Percentiles rank a stretch among this genome's conserved stretches.
Conservation (phyloP, 225 moss, liverwort and hornwort genomes). For the Pseudoscleropodium purum region DNA sequence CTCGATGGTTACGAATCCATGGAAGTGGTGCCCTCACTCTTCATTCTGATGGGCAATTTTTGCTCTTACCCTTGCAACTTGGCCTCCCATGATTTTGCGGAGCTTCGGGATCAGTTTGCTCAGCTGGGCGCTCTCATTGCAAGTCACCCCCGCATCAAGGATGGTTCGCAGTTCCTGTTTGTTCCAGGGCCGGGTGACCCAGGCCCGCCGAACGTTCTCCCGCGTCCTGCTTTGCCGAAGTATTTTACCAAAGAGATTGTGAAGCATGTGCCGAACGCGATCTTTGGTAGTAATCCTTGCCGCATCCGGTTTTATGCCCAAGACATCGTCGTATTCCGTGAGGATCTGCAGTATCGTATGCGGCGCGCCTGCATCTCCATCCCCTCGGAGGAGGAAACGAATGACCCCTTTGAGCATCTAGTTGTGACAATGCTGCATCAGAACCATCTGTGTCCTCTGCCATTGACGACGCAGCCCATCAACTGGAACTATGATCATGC, state of each 20-base stretch:
- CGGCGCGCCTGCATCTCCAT: conserved; percentile 71
- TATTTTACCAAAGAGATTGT: conserved; percentile 69
- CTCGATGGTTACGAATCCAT: conserved; percentile 78
- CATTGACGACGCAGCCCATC: conserved; percentile 79
- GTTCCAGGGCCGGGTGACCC: conserved; percentile 89
- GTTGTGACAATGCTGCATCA: conserved; percentile 83
- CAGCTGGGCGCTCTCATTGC: conserved; percentile 63
- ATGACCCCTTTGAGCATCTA: conserved; percentile 85
- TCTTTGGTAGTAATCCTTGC: conserved; percentile 86
- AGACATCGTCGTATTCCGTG: conserved; percentile 84
- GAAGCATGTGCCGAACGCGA: conserved; percentile 73
- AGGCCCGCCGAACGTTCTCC: conserved; percentile 78
- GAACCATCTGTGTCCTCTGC: conserved; percentile 89
- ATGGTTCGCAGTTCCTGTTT: conserved; percentile 63
- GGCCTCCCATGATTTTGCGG: conserved; percentile 64
- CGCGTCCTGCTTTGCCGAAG: conserved; percentile 70
- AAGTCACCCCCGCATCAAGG: conserved; percentile 71
- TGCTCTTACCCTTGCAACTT: conserved; percentile 91
- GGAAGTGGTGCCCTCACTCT: conserved; percentile 88
- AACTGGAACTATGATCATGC: conserved; percentile 85
- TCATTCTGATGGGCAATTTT: conserved; percentile 91
- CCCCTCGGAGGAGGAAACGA: conserved; percentile 93
- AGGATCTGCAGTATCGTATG: conserved; percentile 88
- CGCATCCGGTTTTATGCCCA: conserved; percentile 79
- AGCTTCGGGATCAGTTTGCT: conserved; percentile 72